A percentile compares a stretch with the other conserved stretches of the same genome.
Evolutionary conservation across 2,329 filamentous ascomycete species (phyloP).

Genomic region (Rhynchosporium graminicola): DNA sequence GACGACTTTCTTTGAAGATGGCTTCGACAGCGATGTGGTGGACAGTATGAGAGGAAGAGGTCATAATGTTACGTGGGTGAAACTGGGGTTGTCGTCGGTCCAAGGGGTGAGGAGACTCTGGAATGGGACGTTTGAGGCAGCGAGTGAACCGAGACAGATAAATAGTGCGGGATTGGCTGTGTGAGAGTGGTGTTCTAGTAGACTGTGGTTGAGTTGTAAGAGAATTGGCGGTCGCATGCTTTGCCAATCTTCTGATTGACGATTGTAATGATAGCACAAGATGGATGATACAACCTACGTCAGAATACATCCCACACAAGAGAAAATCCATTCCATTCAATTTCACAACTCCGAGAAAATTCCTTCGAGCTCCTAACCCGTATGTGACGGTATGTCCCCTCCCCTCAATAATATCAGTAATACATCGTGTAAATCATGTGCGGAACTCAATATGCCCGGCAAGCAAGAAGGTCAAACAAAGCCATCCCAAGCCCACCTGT

Average conservation of each 20-base stretch:
- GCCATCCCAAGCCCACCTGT: background rate
- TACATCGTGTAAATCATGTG: background rate
- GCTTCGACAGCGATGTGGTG: constrained; percentile 65
- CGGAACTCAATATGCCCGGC: background rate
- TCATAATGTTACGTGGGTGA: constrained; percentile 72
- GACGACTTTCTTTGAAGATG: constrained; percentile 64
- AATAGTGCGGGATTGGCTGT: constrained; percentile 48
- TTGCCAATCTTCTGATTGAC: too few species aligned
- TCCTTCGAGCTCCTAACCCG: background rate
- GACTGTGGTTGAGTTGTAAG: too few species aligned
- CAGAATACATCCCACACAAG: too few species aligned
- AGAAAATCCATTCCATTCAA: too few species aligned
- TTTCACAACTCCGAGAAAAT: too few species aligned
- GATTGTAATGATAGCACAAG: too few species aligned
- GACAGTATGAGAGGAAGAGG: constrained; percentile 63
- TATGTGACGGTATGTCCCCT: background rate
- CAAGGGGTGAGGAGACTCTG: constrained; percentile 64
- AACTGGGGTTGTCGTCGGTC: constrained; percentile 64
- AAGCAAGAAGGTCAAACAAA: background rate
- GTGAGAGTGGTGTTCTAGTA: background rate
- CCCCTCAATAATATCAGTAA: background rate
- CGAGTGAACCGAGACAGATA: constrained; percentile 71
- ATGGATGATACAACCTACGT: too few species aligned
- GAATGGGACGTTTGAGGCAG: constrained; percentile 73
- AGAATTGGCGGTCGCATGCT: too few species aligned